Percentiles rank a stretch among this genome's conserved stretches.
phyloP scores from a whole-genome alignment of 139 green algal species.

The Asterochloris erici region DNA sequence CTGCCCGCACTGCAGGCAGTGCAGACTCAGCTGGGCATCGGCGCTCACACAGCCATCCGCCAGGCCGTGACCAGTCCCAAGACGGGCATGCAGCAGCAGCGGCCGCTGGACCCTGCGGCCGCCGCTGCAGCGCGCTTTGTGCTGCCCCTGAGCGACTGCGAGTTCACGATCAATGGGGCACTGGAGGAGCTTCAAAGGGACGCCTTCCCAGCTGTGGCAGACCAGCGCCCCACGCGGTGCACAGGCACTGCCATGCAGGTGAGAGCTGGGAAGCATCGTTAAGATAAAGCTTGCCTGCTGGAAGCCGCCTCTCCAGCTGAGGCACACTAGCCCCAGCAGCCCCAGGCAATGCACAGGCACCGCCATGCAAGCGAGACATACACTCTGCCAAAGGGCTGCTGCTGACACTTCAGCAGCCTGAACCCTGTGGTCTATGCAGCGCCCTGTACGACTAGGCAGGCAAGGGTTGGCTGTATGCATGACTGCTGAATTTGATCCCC shows the following conservation, averaged over 20 bases:
- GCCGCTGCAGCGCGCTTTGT: constrained; percentile 54
- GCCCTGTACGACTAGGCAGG: no score
- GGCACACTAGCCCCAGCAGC: not conserved
- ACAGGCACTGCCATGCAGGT: constrained; percentile 90
- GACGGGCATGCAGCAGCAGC: constrained; percentile 12
- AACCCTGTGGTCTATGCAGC: no score
- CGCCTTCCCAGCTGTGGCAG: constrained; percentile 72
- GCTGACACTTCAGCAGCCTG: no score
- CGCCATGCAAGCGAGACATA: no score
- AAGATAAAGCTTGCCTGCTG: not conserved
- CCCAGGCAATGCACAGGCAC: no score
- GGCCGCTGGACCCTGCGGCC: constrained; percentile 14
- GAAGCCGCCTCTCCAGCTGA: not conserved
- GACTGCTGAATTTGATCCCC: no score
- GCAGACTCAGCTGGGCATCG: constrained; percentile 75
- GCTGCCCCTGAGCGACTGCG: constrained; percentile 83
- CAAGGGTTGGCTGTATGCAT: no score
- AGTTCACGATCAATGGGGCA: constrained; percentile 85
- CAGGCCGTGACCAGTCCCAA: constrained; percentile 8
- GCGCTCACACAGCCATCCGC: constrained; percentile 8
- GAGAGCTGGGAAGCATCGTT: not conserved
- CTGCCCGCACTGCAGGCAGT: constrained; percentile 34
- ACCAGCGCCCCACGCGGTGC: constrained; percentile 75
- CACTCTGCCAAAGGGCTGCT: no score
- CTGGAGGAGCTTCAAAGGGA: constrained; percentile 90